Base-by-base conservation (phyloP, 805 yeast genomes). In the Ogataea minuta region DNA sequence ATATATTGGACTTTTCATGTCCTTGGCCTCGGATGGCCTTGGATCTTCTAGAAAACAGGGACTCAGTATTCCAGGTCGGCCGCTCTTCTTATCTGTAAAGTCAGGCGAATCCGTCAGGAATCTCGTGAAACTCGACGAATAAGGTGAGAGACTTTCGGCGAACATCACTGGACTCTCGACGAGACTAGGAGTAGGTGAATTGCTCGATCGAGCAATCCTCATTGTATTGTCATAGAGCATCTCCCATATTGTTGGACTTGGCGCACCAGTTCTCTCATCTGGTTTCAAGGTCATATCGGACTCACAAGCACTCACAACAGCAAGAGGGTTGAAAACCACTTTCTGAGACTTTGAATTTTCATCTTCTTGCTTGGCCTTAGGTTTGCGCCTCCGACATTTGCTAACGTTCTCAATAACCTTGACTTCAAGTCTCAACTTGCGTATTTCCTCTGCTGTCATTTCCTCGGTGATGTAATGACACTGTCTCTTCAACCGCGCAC, bases 391-490 rank as follows among this genome's bases (percentile, higher is more conserved):
- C 35, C 79, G 53, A 13, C 68, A 52, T 49, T 76, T 76, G 36
- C 61, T 62, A 4, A 49, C 51, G 11, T 62, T 62, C 45, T 74
- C 80, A 10, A 67, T 57, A 8, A 53, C 40, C 35, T 59, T 64
- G 42, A 73, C 72, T 41, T 62, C 55, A 12, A 49, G 44, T 35
- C 64, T 67, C 34, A 75, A 54, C 9, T 38, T 31, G 28, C 52
- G 57, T 2, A 70, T 59, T 34, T 70, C 68, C 6, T 60, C 67
- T 7, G 56, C 54, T 3, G 67, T 46, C 81, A 76, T 75, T 1
- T 59, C 59, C 12, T 59, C 56, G 20, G 74, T 74, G 2, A 68
- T 56, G 69, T 77, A 76, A 13, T 64, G 64, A 51, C 82, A 76
- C 32, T 66, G 60, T 46, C 75, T 68, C 8, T 60, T 52, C 28